Evolutionary conservation across 805 yeast species (phyloP), one percentile per base, ranked within the genome.

Genomic region (Wickerhamiella qilinensis): DNA sequence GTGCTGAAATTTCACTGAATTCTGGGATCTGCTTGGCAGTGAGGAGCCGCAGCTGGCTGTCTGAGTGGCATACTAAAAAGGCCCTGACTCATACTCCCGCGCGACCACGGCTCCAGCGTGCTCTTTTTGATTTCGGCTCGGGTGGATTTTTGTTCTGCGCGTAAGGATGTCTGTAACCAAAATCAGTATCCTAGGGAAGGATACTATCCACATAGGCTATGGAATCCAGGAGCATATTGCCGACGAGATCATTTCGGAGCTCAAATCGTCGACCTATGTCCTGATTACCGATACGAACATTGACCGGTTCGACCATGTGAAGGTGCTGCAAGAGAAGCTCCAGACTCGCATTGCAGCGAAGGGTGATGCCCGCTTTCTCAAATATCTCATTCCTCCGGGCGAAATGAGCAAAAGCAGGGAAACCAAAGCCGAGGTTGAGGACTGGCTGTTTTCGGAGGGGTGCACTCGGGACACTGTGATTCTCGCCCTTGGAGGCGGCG

Each of bases 401-500:
- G 98, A 91, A 59, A 73, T 84, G 38, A 79, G 79, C 57, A 91
- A 91, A 63, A 77, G 73, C 41, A 71, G 98, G 49, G 73, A 73
- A 37, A 85, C 94, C 25, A 91, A 91, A 60, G 97, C 91, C 20
- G 75, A 73, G 9, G 86, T 91, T 40, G 98, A 91, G 62, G 98
- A 91, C 59, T 88, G 70, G 59, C 63, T 91, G 52, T 68, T 91
- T 44, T 52, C 60, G 4, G 62, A 83, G 53, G 93, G 94, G 20
- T 91, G 98, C 59, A 91, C 97, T 14, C 73, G 98, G 60, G 98
- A 91, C 57, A 85, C 97, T 2, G 83, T 91, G 20, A 75, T 91
- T 41, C 62, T 91, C 35, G 98, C 98, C 7, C 73, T 91, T 43
- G 98, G 98, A 44, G 98, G 98, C 48, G 98, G 98, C 50, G 93